Base-by-base conservation (phyloP, 1,139 yeast genomes). In the Debaryomyces nepalensis region DNA sequence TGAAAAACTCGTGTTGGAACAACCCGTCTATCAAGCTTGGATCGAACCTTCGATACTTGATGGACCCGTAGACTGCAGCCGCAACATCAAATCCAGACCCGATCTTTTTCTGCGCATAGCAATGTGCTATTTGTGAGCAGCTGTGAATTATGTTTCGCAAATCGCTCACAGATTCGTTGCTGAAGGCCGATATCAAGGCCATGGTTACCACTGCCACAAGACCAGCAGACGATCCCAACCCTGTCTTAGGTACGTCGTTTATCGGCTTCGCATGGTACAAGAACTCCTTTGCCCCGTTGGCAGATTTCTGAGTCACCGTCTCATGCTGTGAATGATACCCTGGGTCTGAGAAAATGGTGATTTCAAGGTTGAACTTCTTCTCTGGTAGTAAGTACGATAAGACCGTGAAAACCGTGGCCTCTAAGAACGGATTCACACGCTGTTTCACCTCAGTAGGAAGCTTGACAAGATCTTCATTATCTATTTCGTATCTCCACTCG, bases 11-110 rank as follows among this genome's bases (percentile, higher is more conserved):
- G 1, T 47, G 49, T 11, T 68, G 69, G 26, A 75, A 55, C 22
- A 82, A 59, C 2, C 61, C 57, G 32, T 73, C 68, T 30, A 86
- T 76, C 24, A 82, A 51, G 8, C 50, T 54, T 0, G 90, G 87
- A 6, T 68, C 66, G 56, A 93, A 93, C 47, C 99, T 70, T 29
- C 79, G 74, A 62, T 93, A 93, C 4, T 82, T 75, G 36, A 91
- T 86, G 0, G 97, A 87, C 2, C 99, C 99, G 63, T 77, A 93
- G 0, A 88, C 84, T 0, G 99, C 99, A 6, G 98, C 84, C 0
- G 96, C 98, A 32, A 95, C 95, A 59, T 93, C 99, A 61, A 93
- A 93, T 0, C 99, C 99, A 2, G 97, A 88, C 0, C 99, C 99
- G 20, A 93, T 83, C 61, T 95, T 95, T 33, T 88, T 87, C 60